Evolutionary conservation across 192 early-diverging fungal genomes (phyloP).

Genomic region (Entophlyctis helioformis): DNA sequence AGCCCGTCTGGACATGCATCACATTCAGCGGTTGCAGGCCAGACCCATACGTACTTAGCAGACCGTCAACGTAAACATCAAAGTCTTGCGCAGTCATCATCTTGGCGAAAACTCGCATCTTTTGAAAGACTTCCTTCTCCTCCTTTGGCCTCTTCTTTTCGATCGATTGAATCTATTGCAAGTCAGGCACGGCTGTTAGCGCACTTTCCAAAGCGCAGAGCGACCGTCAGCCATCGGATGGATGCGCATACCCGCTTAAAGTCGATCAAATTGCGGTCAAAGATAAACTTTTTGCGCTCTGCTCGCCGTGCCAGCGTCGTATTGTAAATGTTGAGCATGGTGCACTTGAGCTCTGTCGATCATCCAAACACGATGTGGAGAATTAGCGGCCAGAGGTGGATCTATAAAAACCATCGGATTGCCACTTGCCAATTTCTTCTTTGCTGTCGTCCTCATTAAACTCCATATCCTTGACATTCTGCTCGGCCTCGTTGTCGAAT

Average conservation of each 20-base stretch:
- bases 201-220: no score
- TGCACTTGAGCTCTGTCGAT: slow-evolving; percentile 66
- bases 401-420: no score
- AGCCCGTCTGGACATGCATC: no score
- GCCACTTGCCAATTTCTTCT: slow-evolving; percentile 66
- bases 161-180: slow-evolving; percentile 29
- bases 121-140: slow-evolving; percentile 73
- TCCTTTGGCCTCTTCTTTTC: slow-evolving; percentile 81
- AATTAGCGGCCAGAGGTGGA: neutral
- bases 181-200: no score
- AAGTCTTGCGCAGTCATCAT: slow-evolving; percentile 75
- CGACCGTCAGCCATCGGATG: no score
- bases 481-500: slow-evolving; percentile 91
- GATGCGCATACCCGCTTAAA: slow-evolving; percentile 65
- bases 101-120: slow-evolving; percentile 75
- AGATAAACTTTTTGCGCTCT: slow-evolving; percentile 77
- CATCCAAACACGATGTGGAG: neutral
- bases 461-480: slow-evolving; percentile 82
- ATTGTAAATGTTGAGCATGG: slow-evolving; percentile 91
- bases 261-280: slow-evolving; percentile 80
- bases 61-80: slow-evolving; percentile 62
- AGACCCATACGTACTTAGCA: slow-evolving; percentile 31
- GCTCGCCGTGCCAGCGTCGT: slow-evolving; percentile 64
- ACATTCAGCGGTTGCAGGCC: no score
- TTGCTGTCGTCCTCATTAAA: slow-evolving; percentile 76